These are phyloP conservation scores for Fusarium torulosum DNA, from an alignment of 2,329 filamentous ascomycete genomes.

Conservation along the genomic window DNA sequence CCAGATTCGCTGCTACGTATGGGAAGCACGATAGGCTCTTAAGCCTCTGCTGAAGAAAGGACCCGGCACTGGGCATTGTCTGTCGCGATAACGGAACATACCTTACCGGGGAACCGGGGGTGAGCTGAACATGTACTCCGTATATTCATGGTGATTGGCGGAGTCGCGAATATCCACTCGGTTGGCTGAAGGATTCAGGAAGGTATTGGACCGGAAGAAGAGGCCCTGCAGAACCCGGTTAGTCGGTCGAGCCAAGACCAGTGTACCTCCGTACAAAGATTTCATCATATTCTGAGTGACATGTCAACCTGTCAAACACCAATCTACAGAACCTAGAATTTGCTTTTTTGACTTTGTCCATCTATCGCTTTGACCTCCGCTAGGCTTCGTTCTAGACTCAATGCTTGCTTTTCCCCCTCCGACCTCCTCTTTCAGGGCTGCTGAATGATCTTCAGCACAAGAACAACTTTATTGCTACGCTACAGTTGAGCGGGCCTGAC, in stretches of 20 bases:
- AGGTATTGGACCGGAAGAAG: neutral
- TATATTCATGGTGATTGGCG: neutral
- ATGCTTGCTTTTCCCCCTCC: neutral
- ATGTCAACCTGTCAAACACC: neutral
- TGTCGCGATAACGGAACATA: too few relatives aligned
- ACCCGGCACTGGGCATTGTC: too few relatives aligned
- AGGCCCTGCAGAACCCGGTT: neutral
- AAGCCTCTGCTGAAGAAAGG: neutral
- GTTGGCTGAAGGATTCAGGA: neutral
- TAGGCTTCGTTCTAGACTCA: neutral
- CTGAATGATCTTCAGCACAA: neutral
- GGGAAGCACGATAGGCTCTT: neutral
- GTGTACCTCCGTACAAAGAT: too few relatives aligned
- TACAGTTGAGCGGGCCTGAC: neutral
- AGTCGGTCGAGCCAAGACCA: neutral
- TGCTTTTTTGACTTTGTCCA: neutral
- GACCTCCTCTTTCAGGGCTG: neutral
- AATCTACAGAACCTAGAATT: neutral
- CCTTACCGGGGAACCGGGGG: too few relatives aligned
- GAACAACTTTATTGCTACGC: neutral
- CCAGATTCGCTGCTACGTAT: constrained; percentile 16
- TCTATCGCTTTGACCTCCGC: neutral
- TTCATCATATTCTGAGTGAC: neutral
- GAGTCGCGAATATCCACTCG: neutral
- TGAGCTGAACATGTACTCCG: too few relatives aligned